These are phyloP conservation scores for Crithidia sp. DNA, from an alignment of 208 protist genomes.

Conservation along the genomic window DNA sequence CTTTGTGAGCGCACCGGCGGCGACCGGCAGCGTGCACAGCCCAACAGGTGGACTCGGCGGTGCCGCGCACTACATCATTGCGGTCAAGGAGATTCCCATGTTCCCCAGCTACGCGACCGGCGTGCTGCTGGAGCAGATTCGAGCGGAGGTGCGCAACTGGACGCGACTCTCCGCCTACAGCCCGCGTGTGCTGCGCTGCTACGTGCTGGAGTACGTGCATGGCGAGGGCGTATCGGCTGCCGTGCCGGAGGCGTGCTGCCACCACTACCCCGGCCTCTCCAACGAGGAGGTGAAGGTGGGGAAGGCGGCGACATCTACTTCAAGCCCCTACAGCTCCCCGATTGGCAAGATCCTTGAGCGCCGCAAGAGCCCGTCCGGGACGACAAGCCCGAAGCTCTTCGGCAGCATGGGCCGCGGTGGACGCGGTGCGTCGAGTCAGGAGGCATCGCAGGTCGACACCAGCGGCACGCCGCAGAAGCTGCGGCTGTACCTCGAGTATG, in stretches of 20 bases:
- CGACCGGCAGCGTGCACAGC: neutral
- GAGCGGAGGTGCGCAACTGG: conserved; percentile 53
- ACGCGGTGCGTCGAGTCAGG: neutral
- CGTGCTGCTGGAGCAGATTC: conserved; percentile 39
- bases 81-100: conserved; percentile 64
- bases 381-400: neutral
- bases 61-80: conserved; percentile 58
- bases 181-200: conserved; percentile 52
- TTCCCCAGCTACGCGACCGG: conserved; percentile 21
- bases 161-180: conserved; percentile 50
- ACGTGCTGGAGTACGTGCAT: conserved; percentile 60
- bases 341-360: conserved; percentile 7
- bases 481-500: conserved; percentile 78
- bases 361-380: conserved; percentile 1
- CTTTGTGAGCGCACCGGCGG: neutral
- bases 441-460: neutral
- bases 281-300: neutral
- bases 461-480: conserved; percentile 27
- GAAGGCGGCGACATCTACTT: neutral
- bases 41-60: neutral
- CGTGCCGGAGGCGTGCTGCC: conserved; percentile 24
- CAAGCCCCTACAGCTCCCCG: neutral
- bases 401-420: neutral
- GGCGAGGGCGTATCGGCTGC: conserved; percentile 18
- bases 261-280: conserved; percentile 19